phyloP scores from a whole-genome alignment of 208 protist genomes.

The Leishmania tropica region DNA sequence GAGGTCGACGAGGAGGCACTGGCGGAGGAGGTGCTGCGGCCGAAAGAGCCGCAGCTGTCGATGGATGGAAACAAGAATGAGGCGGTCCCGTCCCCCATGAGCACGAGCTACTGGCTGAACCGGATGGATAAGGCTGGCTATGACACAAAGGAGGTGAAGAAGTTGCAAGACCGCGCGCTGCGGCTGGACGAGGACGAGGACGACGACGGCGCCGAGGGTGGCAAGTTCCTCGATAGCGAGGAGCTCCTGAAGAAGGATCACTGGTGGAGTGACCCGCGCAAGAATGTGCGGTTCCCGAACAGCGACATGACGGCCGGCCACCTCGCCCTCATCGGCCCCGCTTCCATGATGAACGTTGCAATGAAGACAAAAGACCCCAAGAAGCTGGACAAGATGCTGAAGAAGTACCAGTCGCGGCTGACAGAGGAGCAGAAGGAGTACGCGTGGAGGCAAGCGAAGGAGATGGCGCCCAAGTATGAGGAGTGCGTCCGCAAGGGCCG shows the following conservation, averaged over 20 bases:
- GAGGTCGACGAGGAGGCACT: slow-evolving; percentile 66
- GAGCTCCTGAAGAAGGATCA: slow-evolving; percentile 89
- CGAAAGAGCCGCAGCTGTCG: slow-evolving; percentile 45
- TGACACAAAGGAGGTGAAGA: slow-evolving; percentile 80
- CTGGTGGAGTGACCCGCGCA: slow-evolving; percentile 88
- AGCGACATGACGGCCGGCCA: slow-evolving; percentile 83
- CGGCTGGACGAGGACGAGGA: slow-evolving; percentile 71
- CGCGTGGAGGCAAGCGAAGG: slow-evolving; percentile 88
- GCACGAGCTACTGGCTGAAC: slow-evolving; percentile 87
- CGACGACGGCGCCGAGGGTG: slow-evolving; percentile 40
- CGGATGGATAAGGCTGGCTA: slow-evolving; percentile 86
- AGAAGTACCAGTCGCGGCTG: slow-evolving; percentile 80
- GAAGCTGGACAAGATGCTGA: slow-evolving; percentile 82
- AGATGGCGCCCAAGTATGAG: slow-evolving; percentile 89
- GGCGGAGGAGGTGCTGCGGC: slow-evolving; percentile 51
- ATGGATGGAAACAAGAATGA: slow-evolving; percentile 78
- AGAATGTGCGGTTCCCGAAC: slow-evolving; percentile 82
- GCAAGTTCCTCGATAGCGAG: slow-evolving; percentile 79
- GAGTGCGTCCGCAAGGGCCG: slow-evolving; percentile 74
- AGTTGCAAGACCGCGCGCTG: slow-evolving; percentile 72
- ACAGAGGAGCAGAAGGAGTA: slow-evolving; percentile 89
- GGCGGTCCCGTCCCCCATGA: slow-evolving; percentile 85
- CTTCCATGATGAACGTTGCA: slow-evolving; percentile 91
- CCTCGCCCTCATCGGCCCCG: slow-evolving; percentile 81
- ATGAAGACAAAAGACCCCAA: slow-evolving; percentile 84